These are phyloP conservation scores for Lentinula aciculospora DNA, from an alignment of 768 basidiomycete species.

Conservation along the genomic window DNA sequence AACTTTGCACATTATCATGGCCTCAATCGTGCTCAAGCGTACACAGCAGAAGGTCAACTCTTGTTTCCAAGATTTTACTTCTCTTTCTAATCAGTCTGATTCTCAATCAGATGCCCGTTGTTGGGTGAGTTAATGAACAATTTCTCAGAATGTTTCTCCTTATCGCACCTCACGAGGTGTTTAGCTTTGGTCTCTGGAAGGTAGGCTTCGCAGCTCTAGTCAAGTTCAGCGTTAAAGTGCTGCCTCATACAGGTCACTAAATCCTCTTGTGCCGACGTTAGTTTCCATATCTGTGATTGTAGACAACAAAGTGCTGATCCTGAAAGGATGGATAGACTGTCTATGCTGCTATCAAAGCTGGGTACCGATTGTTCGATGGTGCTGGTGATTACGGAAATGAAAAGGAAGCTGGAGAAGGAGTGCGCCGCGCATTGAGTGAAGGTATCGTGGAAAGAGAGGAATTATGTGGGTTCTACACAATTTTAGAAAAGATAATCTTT, in stretches of 20 bases:
- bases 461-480: conserved; percentile 51
- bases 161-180: neutral
- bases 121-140: conserved; percentile 43
- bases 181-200: conserved; percentile 71
- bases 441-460: conserved; percentile 87
- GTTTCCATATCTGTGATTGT: conserved; percentile 11
- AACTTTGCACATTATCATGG: conserved; percentile 29
- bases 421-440: conserved; percentile 70
- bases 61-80: conserved; percentile 1
- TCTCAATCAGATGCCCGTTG: conserved; percentile 57
- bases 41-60: conserved; percentile 50
- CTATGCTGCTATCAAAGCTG: conserved; percentile 79
- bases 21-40: conserved; percentile 48
- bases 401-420: conserved; percentile 76
- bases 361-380: conserved; percentile 84
- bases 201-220: conserved; percentile 19
- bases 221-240: neutral
- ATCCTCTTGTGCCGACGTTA: conserved; percentile 53
- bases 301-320: neutral
- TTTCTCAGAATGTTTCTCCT: conserved; percentile 4
- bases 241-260: conserved; percentile 45
- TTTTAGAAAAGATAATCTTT: neutral
- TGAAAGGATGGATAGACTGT: conserved; percentile 46
- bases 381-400: conserved; percentile 90
- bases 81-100: no score